Evolutionary conservation across 192 early-diverging fungal genomes (phyloP).

Genomic region (Thamnidium elegans): DNA sequence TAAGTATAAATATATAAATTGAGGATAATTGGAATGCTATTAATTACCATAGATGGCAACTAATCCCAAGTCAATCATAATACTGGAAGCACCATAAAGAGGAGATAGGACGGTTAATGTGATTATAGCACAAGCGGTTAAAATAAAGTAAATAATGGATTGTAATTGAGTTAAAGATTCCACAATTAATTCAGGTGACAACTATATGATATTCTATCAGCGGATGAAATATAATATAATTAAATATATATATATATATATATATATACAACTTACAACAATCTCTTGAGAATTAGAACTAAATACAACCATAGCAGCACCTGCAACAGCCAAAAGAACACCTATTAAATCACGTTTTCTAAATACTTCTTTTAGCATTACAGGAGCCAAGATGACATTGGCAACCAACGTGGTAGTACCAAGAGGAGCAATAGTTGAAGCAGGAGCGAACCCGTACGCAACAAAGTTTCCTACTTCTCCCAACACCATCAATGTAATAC

Average conservation of each 20-base stretch:
- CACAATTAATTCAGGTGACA: conserved; percentile 50
- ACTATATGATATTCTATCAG: conserved; percentile 16
- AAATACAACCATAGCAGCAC: conserved; percentile 60
- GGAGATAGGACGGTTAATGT: conserved; percentile 44
- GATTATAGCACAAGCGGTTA: conserved; percentile 34
- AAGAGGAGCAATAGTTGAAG: conserved; percentile 68
- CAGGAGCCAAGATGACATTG: conserved; percentile 69
- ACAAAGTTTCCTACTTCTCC: conserved; percentile 55
- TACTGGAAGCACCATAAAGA: conserved; percentile 46
- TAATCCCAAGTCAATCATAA: conserved; percentile 62
- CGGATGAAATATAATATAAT: not conserved
- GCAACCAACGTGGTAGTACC: conserved; percentile 70
- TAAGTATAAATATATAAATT: not conserved
- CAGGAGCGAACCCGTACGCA: conserved; percentile 74
- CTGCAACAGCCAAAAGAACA: conserved; percentile 58
- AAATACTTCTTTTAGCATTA: conserved; percentile 63
- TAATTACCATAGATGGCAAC: conserved; percentile 66
- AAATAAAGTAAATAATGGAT: conserved; percentile 54
- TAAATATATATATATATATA: no score
- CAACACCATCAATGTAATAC: conserved; percentile 62
- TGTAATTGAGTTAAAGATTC: conserved; percentile 48
- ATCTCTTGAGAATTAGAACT: conserved; percentile 57
- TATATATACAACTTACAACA: conserved; percentile 46
- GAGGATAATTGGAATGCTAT: not conserved
- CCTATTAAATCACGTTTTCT: conserved; percentile 59